phyloP scores from a whole-genome alignment of 2,329 filamentous ascomycete species.

The Penicillium oxalicum region DNA sequence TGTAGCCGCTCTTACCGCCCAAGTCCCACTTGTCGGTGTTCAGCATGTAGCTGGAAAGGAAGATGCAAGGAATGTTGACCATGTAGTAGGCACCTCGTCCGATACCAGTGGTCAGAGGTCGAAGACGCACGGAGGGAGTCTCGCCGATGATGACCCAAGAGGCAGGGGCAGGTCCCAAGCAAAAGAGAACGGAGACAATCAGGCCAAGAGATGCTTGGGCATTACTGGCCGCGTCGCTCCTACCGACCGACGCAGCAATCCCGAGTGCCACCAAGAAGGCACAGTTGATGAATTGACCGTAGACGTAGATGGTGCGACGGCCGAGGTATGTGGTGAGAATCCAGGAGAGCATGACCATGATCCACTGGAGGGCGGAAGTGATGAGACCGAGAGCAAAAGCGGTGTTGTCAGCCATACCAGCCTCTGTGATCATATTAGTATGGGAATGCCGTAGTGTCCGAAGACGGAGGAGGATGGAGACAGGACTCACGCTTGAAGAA shows the following conservation, averaged over 20 bases:
- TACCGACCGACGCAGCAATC: slow-evolving; percentile 50
- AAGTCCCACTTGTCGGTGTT: slow-evolving; percentile 46
- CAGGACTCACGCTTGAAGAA: slow-evolving; percentile 46
- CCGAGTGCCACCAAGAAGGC: slow-evolving; percentile 54
- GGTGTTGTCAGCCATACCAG: slow-evolving; percentile 50
- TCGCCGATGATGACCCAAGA: slow-evolving; percentile 64
- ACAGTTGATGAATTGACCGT: slow-evolving; percentile 51
- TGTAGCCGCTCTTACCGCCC: slow-evolving; percentile 53
- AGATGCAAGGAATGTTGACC: slow-evolving; percentile 61
- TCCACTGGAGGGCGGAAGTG: slow-evolving; percentile 56
- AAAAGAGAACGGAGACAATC: slow-evolving; percentile 61
- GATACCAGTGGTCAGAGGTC: slow-evolving; percentile 60
- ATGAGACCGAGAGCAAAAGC: slow-evolving; percentile 60
- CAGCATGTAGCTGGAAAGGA: slow-evolving; percentile 56
- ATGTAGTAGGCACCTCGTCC: slow-evolving; percentile 60
- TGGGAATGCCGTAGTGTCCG: slow-evolving; percentile 3
- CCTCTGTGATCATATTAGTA: slow-evolving; percentile 47
- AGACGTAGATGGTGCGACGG: slow-evolving; percentile 60
- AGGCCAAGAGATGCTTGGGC: slow-evolving; percentile 59
- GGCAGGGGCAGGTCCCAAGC: slow-evolving; percentile 55
- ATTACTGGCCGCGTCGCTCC: slow-evolving; percentile 37
- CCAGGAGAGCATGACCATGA: slow-evolving; percentile 64
- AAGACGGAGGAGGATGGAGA: slow-evolving; percentile 10
- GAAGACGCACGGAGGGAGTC: slow-evolving; percentile 59
- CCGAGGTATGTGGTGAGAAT: slow-evolving; percentile 59